Evolutionary conservation across 768 basidiomycete genomes (phyloP), one percentile per base, ranked within the genome.

Genomic region (Gelatoporia subvermispora): DNA sequence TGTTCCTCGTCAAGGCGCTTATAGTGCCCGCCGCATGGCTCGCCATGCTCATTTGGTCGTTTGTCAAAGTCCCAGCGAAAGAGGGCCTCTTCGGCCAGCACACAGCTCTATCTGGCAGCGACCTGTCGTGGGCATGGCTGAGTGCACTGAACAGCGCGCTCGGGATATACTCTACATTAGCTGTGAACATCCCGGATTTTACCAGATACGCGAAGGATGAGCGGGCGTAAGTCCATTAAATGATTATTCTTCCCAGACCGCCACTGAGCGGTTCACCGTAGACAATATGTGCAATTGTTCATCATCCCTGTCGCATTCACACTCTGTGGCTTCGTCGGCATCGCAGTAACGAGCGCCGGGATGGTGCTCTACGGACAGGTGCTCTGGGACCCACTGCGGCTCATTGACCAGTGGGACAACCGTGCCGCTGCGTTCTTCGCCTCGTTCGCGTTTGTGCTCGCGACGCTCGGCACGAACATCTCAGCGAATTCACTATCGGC

Each of bases 121-220:
- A 69, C 22, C 68, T 82, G 41, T 75, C 77, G n/a, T 90, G 88
- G 85, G 85, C 79, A 2, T 93, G 87, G 87, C 67, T 95, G 41
- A 74, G 74, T 45, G 80, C 82, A 0, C 59, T 95, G 50, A 93
- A 91, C 60, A 81, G 84, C 45, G 84, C 84, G 2, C 66, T 93
- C 18, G 88, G 88, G 0, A 77, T 79, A 52, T 93, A 84, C 64
- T 68, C 83, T 3, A 87, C 84, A 8, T 68, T 88, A 13, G 75
- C 83, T 0, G 82, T 88, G 54, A 91, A 91, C 58, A 89, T 91
- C 49, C 84, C 90, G 2, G 92, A 94, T 65, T 91, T 94, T 60
- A 90, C 90, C 20, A 72, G 44, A 45, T 45, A 45, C 35, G 44
- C 44, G 2, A 45, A 45, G 22, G 34, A 35, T 38, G 31, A 41